phyloP scores from a whole-genome alignment of 495 filamentous ascomycete species.

The Neurospora terricola region DNA sequence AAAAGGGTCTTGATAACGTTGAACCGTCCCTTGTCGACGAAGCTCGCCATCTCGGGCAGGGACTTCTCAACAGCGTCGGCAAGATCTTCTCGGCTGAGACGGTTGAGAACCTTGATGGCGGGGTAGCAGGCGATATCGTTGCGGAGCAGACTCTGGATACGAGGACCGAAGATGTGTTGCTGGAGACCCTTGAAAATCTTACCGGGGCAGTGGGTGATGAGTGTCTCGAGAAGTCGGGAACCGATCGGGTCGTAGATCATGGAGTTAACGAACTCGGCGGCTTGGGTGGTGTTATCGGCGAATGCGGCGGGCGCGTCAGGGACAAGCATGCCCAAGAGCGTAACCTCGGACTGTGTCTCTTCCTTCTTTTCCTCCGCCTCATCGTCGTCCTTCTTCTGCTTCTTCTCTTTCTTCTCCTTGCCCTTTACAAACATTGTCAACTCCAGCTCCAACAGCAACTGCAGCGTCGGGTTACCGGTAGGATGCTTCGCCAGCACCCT shows the following conservation, averaged over 20 bases:
- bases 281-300: constrained; percentile 29
- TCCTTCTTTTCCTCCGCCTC: constrained; percentile 2
- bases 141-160: constrained; percentile 65
- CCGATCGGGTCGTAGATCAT: constrained; percentile 84
- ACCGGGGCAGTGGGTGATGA: constrained; percentile 69
- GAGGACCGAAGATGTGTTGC: constrained; percentile 59
- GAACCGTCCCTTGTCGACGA: constrained; percentile 65
- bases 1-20: constrained; percentile 71
- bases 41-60: constrained; percentile 53
- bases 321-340: constrained; percentile 31
- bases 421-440: constrained; percentile 54
- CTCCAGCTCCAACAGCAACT: constrained; percentile 78
- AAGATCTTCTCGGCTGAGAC: constrained; percentile 76
- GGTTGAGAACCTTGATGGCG: constrained; percentile 65
- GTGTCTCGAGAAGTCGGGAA: constrained; percentile 76
- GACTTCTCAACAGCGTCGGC: constrained; percentile 56
- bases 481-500: constrained; percentile 76
- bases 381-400: constrained; percentile 18
- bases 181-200: constrained; percentile 83
- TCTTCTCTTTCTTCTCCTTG: constrained; percentile 35
- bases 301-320: constrained; percentile 36
- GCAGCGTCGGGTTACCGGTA: constrained; percentile 80
- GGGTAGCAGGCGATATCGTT: constrained; percentile 88
- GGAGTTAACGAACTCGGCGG: constrained; percentile 62
- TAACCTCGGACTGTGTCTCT: not conserved